These are phyloP conservation scores for Neostapfia colusana DNA, from an alignment of 176 grass and related monocot genomes.

Conservation along the genomic window DNA sequence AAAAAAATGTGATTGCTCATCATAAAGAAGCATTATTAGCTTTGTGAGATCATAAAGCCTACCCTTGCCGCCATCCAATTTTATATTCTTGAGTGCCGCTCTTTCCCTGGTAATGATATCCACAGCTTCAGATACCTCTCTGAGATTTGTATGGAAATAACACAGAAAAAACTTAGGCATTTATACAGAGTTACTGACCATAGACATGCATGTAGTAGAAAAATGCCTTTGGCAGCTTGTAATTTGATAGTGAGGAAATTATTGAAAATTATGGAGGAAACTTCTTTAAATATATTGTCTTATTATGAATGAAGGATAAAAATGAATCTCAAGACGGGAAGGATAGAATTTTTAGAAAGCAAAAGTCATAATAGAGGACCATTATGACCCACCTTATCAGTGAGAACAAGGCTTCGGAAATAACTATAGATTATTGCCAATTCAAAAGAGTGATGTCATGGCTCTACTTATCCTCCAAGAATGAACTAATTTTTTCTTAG, in stretches of 20 bases:
- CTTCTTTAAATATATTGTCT: neutral
- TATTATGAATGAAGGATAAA: neutral
- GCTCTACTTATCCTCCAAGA: neutral
- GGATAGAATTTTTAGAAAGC: neutral
- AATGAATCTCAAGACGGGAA: neutral
- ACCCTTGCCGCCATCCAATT: slow-evolving; percentile 78
- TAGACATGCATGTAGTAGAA: slow-evolving; percentile 7
- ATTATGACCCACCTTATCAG: neutral
- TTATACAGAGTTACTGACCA: neutral
- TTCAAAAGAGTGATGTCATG: neutral
- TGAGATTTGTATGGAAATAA: slow-evolving; percentile 38
- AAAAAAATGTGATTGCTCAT: slow-evolving; percentile 21
- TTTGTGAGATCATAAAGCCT: slow-evolving; percentile 36
- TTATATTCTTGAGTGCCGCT: slow-evolving; percentile 81
- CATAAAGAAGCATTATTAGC: slow-evolving; percentile 21
- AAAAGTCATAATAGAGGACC: neutral
- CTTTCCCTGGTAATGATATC: slow-evolving; percentile 75
- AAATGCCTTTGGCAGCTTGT: neutral
- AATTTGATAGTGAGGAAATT: neutral
- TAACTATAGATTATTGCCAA: neutral
- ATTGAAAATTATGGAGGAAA: neutral
- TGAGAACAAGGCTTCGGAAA: slow-evolving; percentile 18
- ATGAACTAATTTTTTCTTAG: neutral
- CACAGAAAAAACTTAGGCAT: neutral
- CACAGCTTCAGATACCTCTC: slow-evolving; percentile 69